Base-by-base conservation (phyloP, 208 protist genomes). In the Acanthamoeba lenticulata region DNA sequence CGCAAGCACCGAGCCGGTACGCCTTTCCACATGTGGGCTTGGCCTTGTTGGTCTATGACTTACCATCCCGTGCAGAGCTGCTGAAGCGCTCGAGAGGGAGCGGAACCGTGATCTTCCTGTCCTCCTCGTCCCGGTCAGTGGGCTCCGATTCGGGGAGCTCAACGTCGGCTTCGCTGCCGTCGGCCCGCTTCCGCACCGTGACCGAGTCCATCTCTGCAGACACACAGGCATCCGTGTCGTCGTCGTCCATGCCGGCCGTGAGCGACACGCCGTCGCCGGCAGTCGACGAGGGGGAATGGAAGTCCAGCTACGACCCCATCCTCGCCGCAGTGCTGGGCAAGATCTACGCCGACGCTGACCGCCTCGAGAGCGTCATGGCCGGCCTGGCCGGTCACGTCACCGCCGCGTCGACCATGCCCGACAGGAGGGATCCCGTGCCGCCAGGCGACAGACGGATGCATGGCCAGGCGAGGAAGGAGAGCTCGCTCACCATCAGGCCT, bases 1-100 rank as follows among this genome's bases (percentile, higher is more conserved):
- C 60, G 60, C 60, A 69, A 69, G 60, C 60, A 69, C n/a, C 60
- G 60, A 69, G 60, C 60, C 32, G 60, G 60, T 69, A 36, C 60
- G 15, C 11, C 3, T 7, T 19, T 19, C 11, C 47, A 1, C 47
- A 55, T 19, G 21, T 19, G 21, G 15, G 47, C 47, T 19, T 55
- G 47, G 0, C 15, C 47, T 55, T 19, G 60, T 69, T 69, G 27
- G 29, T 27, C 60, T 32, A 38, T 69, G 7, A 1, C 60, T 11
- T 9, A 11, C 7, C 0, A 15, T 19, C 0, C 24, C 32, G 60
- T 1, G 60, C 60, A 69, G 60, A 69, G 32, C 24, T 69, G 32
- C 60, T 69, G 60, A 69, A 36, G 32, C 60, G 60, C 21, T 11
- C 60, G 24, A 11, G 60, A 6, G 60, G 32, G 21, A 69, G 60